Base-by-base conservation (phyloP, 306 rosid species). In the Vicia villosa region DNA sequence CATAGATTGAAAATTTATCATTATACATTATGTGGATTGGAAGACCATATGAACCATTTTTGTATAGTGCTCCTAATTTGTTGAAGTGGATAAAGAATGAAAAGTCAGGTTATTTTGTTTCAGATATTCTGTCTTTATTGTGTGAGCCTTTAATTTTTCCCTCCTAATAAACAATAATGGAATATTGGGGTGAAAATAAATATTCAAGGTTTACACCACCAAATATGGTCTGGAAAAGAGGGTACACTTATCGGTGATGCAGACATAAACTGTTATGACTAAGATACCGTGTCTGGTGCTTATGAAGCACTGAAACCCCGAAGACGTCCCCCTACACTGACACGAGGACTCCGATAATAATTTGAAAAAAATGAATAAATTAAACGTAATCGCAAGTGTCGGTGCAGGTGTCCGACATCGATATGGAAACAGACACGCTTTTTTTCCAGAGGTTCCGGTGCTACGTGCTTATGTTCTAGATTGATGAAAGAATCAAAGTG, bases 11-110 rank as follows among this genome's bases (percentile, higher is more conserved):
- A 2, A 30, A 8, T 61, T 59, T 56, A 37, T 50, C 77, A 11
- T 58, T 12, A 15, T 76, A 50, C 58, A 50, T 69, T 69, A 5
- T 75, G 47, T 80, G 65, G 77, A 70, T 75, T 70, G 17, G 16
- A 13, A 58, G 63, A 67, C 42, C 50, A 10, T 24, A 37, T 26
- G 49, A 52, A 21, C 40, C 45, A 54, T 69, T 43, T 55, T 26
- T 41, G 11, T 47, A 46, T 21, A 41, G 22, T 24, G 47, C 45
- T 70, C 40, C 51, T 38, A 32, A 41, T 19, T 50, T 56, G 21
- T 17, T 72, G 14, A 37, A 28, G 69, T 14, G 60, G 70, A 59
- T 58, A 40, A 52, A 52, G 55, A 46, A 42, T 49, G 32, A 42
- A 70, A 64, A 40, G 28, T 50, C 0, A 4, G 13, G 32, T 47